These are phyloP conservation scores for Xylariaceae sp. DNA, from an alignment of 2,329 filamentous ascomycete genomes.

Conservation along the genomic window DNA sequence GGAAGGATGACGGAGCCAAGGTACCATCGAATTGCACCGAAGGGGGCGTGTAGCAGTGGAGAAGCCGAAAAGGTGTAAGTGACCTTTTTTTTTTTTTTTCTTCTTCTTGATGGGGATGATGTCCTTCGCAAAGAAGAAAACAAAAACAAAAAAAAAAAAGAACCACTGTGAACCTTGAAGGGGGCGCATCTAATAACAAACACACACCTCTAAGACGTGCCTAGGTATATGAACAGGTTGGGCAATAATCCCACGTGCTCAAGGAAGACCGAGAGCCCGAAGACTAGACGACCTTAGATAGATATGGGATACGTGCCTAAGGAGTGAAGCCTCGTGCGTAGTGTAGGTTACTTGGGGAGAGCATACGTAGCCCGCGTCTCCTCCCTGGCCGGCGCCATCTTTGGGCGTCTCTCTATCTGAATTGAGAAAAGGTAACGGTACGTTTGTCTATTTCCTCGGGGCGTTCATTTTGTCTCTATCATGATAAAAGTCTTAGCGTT, in stretches of 20 bases:
- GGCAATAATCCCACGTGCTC: neutral
- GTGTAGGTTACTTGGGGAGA: neutral
- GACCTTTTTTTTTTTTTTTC: too few relatives aligned
- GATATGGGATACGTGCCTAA: too few relatives aligned
- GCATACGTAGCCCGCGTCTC: neutral
- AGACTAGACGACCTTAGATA: neutral
- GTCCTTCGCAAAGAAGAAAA: too few relatives aligned
- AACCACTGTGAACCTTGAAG: slow-evolving; percentile 2
- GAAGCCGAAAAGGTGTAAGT: neutral
- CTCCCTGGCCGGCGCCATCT: too few relatives aligned
- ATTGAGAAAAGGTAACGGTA: too few relatives aligned
- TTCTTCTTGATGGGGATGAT: too few relatives aligned
- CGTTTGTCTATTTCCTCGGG: too few relatives aligned
- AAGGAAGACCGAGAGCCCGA: neutral
- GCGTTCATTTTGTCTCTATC: too few relatives aligned
- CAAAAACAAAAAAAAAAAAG: neutral
- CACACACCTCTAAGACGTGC: slow-evolving; percentile 3
- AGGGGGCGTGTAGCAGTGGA: slow-evolving; percentile 3
- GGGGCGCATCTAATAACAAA: slow-evolving; percentile 1
- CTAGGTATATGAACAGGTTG: neutral
- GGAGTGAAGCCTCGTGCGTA: neutral
- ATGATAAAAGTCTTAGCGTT: too few relatives aligned
- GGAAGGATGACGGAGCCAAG: neutral
- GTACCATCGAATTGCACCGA: slow-evolving; percentile 7
- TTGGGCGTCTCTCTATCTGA: too few relatives aligned